Evolutionary conservation across 352 stramenopile species (phyloP).

Genomic region (Phytophthora kernoviae): DNA sequence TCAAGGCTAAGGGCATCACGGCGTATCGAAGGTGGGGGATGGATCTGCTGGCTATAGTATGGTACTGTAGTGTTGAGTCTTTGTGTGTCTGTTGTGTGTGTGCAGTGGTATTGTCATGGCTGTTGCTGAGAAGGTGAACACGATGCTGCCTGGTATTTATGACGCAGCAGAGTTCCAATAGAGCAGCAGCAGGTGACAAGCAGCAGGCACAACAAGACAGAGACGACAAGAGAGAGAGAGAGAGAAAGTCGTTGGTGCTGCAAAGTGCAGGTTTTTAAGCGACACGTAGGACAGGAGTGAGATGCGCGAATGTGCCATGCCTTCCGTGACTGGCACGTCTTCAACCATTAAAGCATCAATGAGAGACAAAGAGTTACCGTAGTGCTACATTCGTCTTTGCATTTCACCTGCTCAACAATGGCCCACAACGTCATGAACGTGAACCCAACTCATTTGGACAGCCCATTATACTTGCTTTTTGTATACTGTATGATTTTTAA

Average conservation of each 20-base stretch:
- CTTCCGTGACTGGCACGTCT: too few relatives aligned
- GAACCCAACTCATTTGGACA: too few relatives aligned
- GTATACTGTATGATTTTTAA: conserved; percentile 6
- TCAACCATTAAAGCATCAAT: neutral
- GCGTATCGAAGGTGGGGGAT: conserved; percentile 85
- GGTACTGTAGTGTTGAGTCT: neutral
- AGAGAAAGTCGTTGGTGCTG: neutral
- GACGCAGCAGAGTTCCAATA: conserved; percentile 95
- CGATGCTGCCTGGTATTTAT: conserved; percentile 97
- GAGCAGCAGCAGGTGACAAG: conserved; percentile 13
- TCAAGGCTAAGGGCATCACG: conserved; percentile 95
- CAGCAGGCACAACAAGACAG: conserved; percentile 3
- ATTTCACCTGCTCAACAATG: neutral
- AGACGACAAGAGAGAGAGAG: neutral
- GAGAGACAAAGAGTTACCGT: neutral
- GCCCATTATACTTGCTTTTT: neutral
- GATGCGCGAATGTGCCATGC: too few relatives aligned
- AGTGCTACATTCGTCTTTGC: too few relatives aligned
- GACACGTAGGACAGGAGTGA: neutral
- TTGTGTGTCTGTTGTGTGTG: conserved; percentile 14
- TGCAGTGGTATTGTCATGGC: conserved; percentile 95
- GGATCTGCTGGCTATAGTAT: neutral
- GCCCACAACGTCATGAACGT: neutral
- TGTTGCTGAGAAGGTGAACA: conserved; percentile 98
- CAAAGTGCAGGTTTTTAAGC: too few relatives aligned